Base-by-base conservation (phyloP, 371 early-diverging fungal species). In the Rhizomucor miehei region DNA sequence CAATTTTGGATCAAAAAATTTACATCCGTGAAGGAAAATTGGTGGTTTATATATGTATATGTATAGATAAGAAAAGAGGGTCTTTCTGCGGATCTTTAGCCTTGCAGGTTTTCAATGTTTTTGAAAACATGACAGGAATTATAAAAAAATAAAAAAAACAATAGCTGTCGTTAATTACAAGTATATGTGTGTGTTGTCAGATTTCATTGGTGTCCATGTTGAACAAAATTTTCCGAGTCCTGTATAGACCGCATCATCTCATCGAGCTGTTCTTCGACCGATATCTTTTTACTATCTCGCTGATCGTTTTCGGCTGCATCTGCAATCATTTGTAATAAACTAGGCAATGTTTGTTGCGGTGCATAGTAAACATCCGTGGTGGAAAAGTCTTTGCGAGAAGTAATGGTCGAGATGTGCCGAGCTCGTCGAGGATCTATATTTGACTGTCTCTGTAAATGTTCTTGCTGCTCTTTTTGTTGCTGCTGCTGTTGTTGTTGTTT, bases 341-440 rank as follows among this genome's bases (percentile, higher is more conserved):
- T 57, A 12, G 63, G 60, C 11, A 67, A 54, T 8, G 67, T 59
- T 34, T 53, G 51, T 16, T 66, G 54, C 6, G 62, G 59, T 19
- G 67, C 67, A 36, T 53, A 54, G 21, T 66, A 66, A 25, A 62
- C 49, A 35, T 61, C 62, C 3, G 62, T 66, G 3, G 62, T 62
- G 1, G 67, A 48, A 1, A 56, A 60, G 40, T 40, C 51, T 17
- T 53, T 46, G n/a, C 53, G 25, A 12, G 47, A 54, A 19, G 51
- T 36, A 6, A 49, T 49, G 1, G 62, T 62, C 6, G 50, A 54
- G n/a, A 59, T 59, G 44, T 48, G 59, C 51, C 44, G 40, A 23
- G 51, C 54, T n/a, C 40, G 54, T 53, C 39, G 48, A 39, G 52
- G 25, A 38, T 59, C 54, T 6, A 48, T 48, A 3, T 24, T 10